Base-by-base conservation (phyloP, 2,329 filamentous ascomycete genomes). In the Dryadomyces quercivorus region DNA sequence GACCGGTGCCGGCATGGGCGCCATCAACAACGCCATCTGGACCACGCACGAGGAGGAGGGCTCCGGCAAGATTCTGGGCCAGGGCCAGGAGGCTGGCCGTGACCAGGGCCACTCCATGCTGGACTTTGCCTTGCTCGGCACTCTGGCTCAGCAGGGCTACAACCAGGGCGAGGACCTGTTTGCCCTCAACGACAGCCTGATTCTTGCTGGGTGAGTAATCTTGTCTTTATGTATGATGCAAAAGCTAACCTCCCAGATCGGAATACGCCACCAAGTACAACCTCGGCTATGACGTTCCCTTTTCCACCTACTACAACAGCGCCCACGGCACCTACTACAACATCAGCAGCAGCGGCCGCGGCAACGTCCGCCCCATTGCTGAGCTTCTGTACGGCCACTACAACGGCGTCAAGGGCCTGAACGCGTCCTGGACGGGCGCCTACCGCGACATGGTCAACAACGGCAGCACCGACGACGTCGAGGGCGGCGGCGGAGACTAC, bases 401-500 rank as follows among this genome's bases (percentile, higher is more conserved):
- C 48, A 38, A 50, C 36, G 48, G 48, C 6, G 48, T 50, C n/a
- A 50, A 50, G 48, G 31, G 36, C 34, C 36, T 50, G 3, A 50
- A 50, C 15, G 48, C 48, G 18, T 50, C 48, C 18, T 50, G 48
- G 48, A 50, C 48, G 2, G 48, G n/a, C 6, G 31, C 36, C 15
- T 50, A 50, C 34, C 48, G 48, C 18, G 48, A 40, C 12, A 15
- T 40, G 10, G 31, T 42, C 3, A 21, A 16, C 31, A 50, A 50
- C 10, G 47, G 22, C 22, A 46, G 18, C 18, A 40, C 31, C 18
- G 18, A 21, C 36, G 18, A 22, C 20, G 34, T 42, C 36, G 48
- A 50, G 36, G 48, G 48, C 36, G 48, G 48, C 31, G 48, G 48
- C 18, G 48, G 48, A 31, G 20, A 50, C 48, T 50, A 50, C 48